Conservation (phyloP, 2,329 filamentous ascomycete genomes). For the Trichoderma endophyticum region DNA sequence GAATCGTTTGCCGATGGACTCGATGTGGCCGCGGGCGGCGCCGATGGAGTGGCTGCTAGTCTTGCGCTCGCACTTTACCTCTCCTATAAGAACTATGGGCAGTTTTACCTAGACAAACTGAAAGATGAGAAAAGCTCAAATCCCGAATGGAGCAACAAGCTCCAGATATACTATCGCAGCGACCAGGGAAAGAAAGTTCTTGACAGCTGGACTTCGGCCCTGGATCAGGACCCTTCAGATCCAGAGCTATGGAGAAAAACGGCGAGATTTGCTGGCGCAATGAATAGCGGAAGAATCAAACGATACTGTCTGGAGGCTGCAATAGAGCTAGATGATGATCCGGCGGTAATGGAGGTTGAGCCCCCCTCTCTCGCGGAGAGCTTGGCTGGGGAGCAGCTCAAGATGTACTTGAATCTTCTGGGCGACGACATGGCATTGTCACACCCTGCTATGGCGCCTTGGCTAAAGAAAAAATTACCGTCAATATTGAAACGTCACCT, state of each 20-base stretch:
- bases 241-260: conserved; percentile 63
- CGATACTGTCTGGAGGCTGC: conserved; percentile 64
- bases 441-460: conserved; percentile 60
- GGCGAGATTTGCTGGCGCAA: conserved; percentile 55
- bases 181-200: conserved; percentile 46
- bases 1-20: conserved; percentile 51
- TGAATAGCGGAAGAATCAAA: conserved; percentile 55
- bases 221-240: conserved; percentile 65
- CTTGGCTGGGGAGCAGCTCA: conserved; percentile 61
- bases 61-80: conserved; percentile 88
- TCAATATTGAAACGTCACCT: conserved; percentile 50
- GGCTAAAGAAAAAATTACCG: conserved; percentile 51
- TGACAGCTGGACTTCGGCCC: conserved; percentile 54
- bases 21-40: conserved; percentile 58
- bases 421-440: conserved; percentile 55
- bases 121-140: conserved; percentile 39
- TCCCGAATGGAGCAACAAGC: conserved; percentile 47
- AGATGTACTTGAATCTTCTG: conserved; percentile 51
- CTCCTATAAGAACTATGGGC: conserved; percentile 91
- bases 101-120: conserved; percentile 74
- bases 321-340: conserved; percentile 65
- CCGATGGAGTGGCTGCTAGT: conserved; percentile 74
- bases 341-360: conserved; percentile 58
- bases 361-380: conserved; percentile 62
- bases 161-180: conserved; percentile 29